Conservation (phyloP, 495 filamentous ascomycete genomes). For the Penicillium salamii region DNA sequence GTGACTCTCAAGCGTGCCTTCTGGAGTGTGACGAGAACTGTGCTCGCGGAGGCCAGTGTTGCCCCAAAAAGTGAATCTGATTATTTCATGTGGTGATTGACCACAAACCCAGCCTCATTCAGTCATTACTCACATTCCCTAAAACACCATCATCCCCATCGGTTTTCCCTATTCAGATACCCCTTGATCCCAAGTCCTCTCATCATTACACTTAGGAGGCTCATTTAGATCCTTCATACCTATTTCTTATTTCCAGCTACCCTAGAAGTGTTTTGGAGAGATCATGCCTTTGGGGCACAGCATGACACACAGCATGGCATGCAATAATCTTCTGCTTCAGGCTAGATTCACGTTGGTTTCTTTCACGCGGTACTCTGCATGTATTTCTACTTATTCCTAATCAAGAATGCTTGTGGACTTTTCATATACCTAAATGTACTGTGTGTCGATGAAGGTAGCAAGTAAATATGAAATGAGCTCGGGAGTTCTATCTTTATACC, state of each 20-base stretch:
- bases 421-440: too few relatives aligned
- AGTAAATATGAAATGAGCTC: too few relatives aligned
- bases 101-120: slow-evolving; percentile 3
- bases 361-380: neutral
- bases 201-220: neutral
- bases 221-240: neutral
- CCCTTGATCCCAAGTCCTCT: neutral
- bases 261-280: neutral
- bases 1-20: slow-evolving; percentile 63
- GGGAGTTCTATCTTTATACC: neutral
- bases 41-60: slow-evolving; percentile 68
- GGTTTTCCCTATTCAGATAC: slow-evolving; percentile 4
- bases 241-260: neutral
- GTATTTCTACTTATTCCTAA: slow-evolving; percentile 24
- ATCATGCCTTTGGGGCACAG: neutral
- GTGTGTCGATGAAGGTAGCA: too few relatives aligned
- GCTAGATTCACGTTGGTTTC: neutral
- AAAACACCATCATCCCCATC: neutral
- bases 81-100: neutral
- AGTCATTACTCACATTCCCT: neutral
- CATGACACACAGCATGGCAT: neutral
- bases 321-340: neutral
- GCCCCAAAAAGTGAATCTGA: slow-evolving; percentile 45
- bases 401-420: neutral
- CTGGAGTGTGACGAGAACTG: slow-evolving; percentile 87